A percentile compares a stretch with the other conserved stretches of the same genome.
Conservation (phyloP, 306 rosid species). For the Albizia julibrissin region DNA sequence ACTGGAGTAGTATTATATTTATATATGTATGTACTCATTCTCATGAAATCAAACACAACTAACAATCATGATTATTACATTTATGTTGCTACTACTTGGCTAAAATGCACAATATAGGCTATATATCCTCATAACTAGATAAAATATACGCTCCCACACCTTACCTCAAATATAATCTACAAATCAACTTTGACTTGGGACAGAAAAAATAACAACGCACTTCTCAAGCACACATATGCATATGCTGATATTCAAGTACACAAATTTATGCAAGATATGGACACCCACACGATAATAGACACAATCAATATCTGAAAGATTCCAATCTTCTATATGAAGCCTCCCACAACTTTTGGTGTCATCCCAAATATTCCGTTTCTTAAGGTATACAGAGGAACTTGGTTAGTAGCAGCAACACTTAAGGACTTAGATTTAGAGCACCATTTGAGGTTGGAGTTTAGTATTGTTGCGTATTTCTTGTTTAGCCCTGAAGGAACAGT, state of each 20-base stretch:
- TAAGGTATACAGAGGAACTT: background rate
- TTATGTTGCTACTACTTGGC: background rate
- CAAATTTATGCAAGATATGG: background rate
- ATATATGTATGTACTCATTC: no score
- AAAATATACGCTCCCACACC: background rate
- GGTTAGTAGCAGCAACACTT: background rate
- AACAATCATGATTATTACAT: background rate
- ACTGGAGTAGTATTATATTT: no score
- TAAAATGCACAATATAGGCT: background rate
- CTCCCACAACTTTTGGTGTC: slow-evolving; percentile 23
- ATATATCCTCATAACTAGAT: background rate
- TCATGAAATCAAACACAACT: background rate
- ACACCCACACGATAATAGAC: background rate
- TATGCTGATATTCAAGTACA: background rate
- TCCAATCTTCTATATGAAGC: slow-evolving; percentile 15
- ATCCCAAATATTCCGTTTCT: slow-evolving; percentile 7
- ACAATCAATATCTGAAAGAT: background rate
- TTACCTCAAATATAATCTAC: background rate
- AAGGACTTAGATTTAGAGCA: background rate
- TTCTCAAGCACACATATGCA: background rate
- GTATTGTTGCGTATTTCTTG: slow-evolving; percentile 5
- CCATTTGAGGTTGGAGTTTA: background rate
- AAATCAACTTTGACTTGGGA: background rate
- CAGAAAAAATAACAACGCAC: background rate
- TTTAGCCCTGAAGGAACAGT: slow-evolving; percentile 23